Percentiles rank a stretch among this genome's conserved stretches.
phyloP scores from a whole-genome alignment of 2,329 filamentous ascomycete genomes.

The Aspergillus cejpii region DNA sequence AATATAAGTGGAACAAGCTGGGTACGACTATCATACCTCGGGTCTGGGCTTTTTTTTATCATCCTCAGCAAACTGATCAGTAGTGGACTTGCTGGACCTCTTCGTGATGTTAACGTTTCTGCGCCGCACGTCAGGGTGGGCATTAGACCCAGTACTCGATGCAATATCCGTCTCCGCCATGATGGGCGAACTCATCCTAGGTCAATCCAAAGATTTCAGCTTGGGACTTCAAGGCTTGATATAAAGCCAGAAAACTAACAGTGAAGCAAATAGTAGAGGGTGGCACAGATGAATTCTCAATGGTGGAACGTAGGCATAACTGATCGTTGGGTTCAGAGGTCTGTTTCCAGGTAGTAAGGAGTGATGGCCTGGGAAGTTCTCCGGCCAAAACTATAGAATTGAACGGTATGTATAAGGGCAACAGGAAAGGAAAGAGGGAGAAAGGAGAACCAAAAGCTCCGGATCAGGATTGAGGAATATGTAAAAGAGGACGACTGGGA shows the following conservation, averaged over 20 bases:
- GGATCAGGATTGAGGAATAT: not conserved
- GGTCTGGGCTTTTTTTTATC: slow-evolving; percentile 32
- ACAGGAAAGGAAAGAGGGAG: not conserved
- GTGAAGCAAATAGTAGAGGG: not conserved
- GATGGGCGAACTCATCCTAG: slow-evolving; percentile 4
- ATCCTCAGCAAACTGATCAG: slow-evolving; percentile 17
- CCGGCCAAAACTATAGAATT: slow-evolving; percentile 2
- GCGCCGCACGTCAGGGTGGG: slow-evolving; percentile 35
- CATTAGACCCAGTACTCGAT: slow-evolving; percentile 32
- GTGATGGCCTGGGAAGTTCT: too few relatives aligned
- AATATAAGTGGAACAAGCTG: not conserved
- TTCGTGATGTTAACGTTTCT: slow-evolving; percentile 37
- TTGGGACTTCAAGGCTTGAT: too few relatives aligned
- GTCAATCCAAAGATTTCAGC: not conserved
- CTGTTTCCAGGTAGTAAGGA: not conserved
- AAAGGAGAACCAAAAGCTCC: not conserved
- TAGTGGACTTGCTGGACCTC: slow-evolving; percentile 18
- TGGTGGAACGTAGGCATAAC: slow-evolving; percentile 11
- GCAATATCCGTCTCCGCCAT: slow-evolving; percentile 32
- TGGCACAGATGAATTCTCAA: slow-evolving; percentile 1
- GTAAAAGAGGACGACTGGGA: slow-evolving; percentile 2
- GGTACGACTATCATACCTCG: slow-evolving; percentile 25
- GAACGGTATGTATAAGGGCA: slow-evolving; percentile 3
- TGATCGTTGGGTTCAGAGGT: slow-evolving; percentile 6
- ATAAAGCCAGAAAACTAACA: too few relatives aligned